These are phyloP conservation scores for Rhizoclosmatium globosum DNA, from an alignment of 192 early-diverging fungal genomes.

Conservation along the genomic window DNA sequence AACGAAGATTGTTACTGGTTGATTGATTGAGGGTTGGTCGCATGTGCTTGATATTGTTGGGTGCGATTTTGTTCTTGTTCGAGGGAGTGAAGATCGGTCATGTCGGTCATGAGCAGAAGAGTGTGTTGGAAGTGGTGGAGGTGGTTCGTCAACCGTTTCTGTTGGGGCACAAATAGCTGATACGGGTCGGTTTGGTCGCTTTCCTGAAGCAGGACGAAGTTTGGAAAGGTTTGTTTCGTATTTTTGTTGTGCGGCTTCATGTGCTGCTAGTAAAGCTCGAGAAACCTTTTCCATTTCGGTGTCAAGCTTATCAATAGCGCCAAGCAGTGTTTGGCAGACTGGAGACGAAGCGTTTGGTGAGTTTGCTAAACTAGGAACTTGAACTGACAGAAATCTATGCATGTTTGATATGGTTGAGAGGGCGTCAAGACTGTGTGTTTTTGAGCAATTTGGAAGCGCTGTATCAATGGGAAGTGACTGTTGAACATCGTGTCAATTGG, in stretches of 20 bases:
- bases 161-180: background rate
- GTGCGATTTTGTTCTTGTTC: background rate
- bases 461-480: conserved; percentile 17
- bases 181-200: background rate
- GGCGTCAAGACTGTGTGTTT: background rate
- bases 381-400: conserved; percentile 15
- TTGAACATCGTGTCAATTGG: background rate
- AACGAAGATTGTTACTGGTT: background rate
- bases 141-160: background rate
- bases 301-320: conserved; percentile 5
- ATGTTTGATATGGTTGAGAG: background rate
- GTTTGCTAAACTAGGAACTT: background rate
- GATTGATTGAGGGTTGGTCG: background rate
- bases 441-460: background rate
- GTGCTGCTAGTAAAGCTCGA: background rate
- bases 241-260: background rate
- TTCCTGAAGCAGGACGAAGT: background rate
- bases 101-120: background rate
- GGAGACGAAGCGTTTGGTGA: background rate
- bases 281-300: conserved; percentile 8
- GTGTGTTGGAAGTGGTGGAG: background rate
- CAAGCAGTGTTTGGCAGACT: background rate
- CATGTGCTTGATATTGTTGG: conserved; percentile 1
- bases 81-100: background rate
- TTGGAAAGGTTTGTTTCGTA: background rate